phyloP scores from a whole-genome alignment of 1,139 yeast species.

The Yamadazyma songkhlaensis region DNA sequence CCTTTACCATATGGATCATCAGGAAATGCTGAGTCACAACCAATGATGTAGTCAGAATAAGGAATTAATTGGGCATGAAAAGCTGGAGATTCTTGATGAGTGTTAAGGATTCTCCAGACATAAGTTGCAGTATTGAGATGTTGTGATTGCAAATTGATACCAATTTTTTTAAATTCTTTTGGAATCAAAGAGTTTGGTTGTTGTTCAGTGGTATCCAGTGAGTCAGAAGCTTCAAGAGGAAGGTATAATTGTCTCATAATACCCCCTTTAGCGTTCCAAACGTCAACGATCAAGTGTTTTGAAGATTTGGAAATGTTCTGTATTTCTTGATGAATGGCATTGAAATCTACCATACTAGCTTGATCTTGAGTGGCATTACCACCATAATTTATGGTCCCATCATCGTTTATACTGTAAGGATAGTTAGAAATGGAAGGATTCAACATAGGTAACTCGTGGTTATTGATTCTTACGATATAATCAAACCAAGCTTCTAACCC shows the following conservation, averaged over 20 bases:
- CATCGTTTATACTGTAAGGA: slow-evolving; percentile 38
- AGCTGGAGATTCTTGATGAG: slow-evolving; percentile 81
- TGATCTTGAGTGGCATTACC: slow-evolving; percentile 34
- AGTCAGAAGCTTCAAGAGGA: slow-evolving; percentile 27
- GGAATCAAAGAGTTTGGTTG: slow-evolving; percentile 11
- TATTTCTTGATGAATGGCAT: slow-evolving; percentile 35
- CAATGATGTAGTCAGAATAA: slow-evolving; percentile 84
- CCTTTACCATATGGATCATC: slow-evolving; percentile 49
- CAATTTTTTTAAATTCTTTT: slow-evolving; percentile 39
- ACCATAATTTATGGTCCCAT: slow-evolving; percentile 43
- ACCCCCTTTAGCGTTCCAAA: slow-evolving; percentile 94
- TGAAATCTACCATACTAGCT: slow-evolving; percentile 36
- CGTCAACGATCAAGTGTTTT: slow-evolving; percentile 50
- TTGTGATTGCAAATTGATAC: slow-evolving; percentile 72
- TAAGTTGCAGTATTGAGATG: slow-evolving; percentile 74
- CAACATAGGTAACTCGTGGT: slow-evolving; percentile 62
- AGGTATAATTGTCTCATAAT: slow-evolving; percentile 50
- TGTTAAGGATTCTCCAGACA: slow-evolving; percentile 83
- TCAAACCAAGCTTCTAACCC: slow-evolving; percentile 84
- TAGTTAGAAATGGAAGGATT: slow-evolving; percentile 31
- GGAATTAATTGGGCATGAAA: slow-evolving; percentile 80
- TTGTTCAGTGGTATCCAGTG: slow-evolving; percentile 6
- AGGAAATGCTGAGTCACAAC: slow-evolving; percentile 61
- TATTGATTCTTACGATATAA: slow-evolving; percentile 74
- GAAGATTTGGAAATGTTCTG: slow-evolving; percentile 27